These are phyloP conservation scores for Talaromyces sp. DNA, from an alignment of 2,329 filamentous ascomycete species.

Conservation along the genomic window DNA sequence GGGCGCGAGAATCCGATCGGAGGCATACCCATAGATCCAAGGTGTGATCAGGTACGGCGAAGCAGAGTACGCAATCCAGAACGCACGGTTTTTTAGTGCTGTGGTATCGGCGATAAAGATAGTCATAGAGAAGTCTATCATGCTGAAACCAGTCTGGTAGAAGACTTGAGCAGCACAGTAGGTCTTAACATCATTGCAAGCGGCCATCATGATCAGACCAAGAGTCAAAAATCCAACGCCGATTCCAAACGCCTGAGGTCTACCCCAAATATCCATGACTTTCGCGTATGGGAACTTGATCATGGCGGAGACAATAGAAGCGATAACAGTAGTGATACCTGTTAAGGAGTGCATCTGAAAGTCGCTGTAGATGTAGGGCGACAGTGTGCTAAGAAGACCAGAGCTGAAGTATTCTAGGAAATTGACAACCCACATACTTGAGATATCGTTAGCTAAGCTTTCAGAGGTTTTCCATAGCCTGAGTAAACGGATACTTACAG, in stretches of 20 bases:
- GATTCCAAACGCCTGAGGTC: conserved; percentile 15
- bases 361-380: conserved; percentile 18
- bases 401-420: conserved; percentile 20
- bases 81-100: conserved; percentile 59
- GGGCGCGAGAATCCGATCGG: conserved; percentile 51
- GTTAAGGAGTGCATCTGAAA: conserved; percentile 17
- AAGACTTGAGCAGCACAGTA: conserved; percentile 66
- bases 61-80: conserved; percentile 61
- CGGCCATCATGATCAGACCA: conserved; percentile 64
- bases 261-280: conserved; percentile 22
- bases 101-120: conserved; percentile 67
- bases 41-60: conserved; percentile 66
- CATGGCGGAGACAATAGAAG: conserved; percentile 10
- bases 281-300: conserved; percentile 20
- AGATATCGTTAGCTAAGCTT: not conserved
- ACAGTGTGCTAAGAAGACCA: conserved; percentile 13
- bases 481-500: conserved; percentile 3
- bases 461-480: too few species aligned
- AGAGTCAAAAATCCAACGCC: conserved; percentile 15
- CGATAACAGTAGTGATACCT: conserved; percentile 12
- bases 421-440: conserved; percentile 16
- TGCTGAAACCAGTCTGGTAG: conserved; percentile 60
- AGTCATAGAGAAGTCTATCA: conserved; percentile 57
- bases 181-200: conserved; percentile 60
- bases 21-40: conserved; percentile 57